phyloP scores from a whole-genome alignment of 1,139 yeast genomes.

The Sugiyamaella novakii region DNA sequence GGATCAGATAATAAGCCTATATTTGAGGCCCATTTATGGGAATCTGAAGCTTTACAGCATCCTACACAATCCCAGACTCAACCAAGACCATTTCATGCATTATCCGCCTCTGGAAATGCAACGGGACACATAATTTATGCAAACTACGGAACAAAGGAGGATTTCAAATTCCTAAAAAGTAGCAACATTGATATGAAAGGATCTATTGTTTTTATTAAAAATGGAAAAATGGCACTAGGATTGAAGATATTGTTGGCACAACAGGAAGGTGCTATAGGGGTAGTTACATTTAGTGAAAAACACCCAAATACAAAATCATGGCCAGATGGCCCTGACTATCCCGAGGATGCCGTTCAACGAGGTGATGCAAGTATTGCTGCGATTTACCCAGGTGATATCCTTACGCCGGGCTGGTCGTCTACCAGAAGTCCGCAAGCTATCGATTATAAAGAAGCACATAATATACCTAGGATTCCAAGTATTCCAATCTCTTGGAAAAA shows the following conservation, averaged over 20 bases:
- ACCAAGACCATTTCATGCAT: slow-evolving; percentile 62
- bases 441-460: slow-evolving; percentile 52
- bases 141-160: slow-evolving; percentile 65
- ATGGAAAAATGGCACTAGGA: slow-evolving; percentile 56
- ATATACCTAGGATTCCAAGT: slow-evolving; percentile 71
- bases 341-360: slow-evolving; percentile 57
- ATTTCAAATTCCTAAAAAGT: slow-evolving; percentile 51
- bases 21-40: slow-evolving; percentile 39
- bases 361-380: slow-evolving; percentile 68
- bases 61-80: slow-evolving; percentile 33
- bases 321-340: slow-evolving; percentile 43
- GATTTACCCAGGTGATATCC: slow-evolving; percentile 72
- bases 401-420: slow-evolving; percentile 77
- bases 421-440: slow-evolving; percentile 37
- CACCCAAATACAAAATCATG: slow-evolving; percentile 28
- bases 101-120: slow-evolving; percentile 61
- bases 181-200: slow-evolving; percentile 44
- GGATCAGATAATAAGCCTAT: slow-evolving; percentile 26
- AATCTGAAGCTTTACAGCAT: slow-evolving; percentile 32
- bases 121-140: slow-evolving; percentile 59
- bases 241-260: slow-evolving; percentile 58
- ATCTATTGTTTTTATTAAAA: slow-evolving; percentile 61
- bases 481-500: slow-evolving; percentile 77
- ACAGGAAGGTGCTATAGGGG: slow-evolving; percentile 54
- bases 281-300: slow-evolving; percentile 55